Evolutionary conservation across 306 rosid genomes (phyloP), one percentile per base, ranked within the genome.

Genomic region (Malus fusca): DNA sequence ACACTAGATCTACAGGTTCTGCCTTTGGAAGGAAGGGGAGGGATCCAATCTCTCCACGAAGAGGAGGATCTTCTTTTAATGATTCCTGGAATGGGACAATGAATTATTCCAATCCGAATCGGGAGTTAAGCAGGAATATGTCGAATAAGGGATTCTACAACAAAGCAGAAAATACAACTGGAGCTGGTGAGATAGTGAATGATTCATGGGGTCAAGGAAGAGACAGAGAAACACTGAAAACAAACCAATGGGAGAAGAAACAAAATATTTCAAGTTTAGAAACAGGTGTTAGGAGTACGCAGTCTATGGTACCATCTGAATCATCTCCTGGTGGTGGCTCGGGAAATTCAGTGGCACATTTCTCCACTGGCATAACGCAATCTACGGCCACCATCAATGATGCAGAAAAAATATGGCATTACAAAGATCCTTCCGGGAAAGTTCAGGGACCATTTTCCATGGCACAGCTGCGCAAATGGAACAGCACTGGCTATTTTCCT

Each of bases 371-470:
- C 40, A 70, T 70, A 69, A 75, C 88, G 19, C 87, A 82, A 59
- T 75, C 91, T 56, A 82, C 82, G 9, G 69, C 88, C 75, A 78
- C 81, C 80, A 67, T 85, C 75, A 92, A 90, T 80, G 99, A 96
- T 77, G 31, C 91, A 43, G 98, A 96, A 81, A 96, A 92, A 84
- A 83, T 82, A 19, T 92, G 99, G 99, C 90, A 82, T 79, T 96
- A 96, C 79, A 73, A 88, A 81, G 99, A 96, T 86, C 99, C 99
- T 25, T 83, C 97, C n/a, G 99, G 96, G 64, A 96, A 96, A 85
- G 80, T 90, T 72, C 99, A 96, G 87, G 99, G 99, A 74, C 99
- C 99, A 55, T 96, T 96, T 88, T 96, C 98, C 35, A 89, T 90
- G 73, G 82, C 84, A 66, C 99, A 96, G 83, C 84, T 96, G 33